Percentiles rank a stretch among this genome's conserved stretches.
Conservation (phyloP, 2,329 filamentous ascomycete species). For the Sarocladium kiliense region DNA sequence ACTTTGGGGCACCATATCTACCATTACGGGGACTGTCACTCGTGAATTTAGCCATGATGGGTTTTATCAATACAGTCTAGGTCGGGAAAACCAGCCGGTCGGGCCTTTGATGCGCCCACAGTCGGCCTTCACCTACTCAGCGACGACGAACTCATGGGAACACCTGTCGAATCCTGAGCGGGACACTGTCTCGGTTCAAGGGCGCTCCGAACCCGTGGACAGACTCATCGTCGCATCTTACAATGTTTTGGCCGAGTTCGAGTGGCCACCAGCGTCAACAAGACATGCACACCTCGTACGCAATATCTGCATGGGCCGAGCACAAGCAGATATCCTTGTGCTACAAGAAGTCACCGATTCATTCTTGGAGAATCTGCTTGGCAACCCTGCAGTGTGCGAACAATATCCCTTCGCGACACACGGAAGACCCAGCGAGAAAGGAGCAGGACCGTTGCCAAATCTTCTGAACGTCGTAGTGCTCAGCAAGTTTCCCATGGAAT, state of each 20-base stretch:
- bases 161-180: background rate
- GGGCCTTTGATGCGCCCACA: background rate
- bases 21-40: conserved; percentile 14
- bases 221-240: conserved; percentile 42
- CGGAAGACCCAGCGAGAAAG: conserved; percentile 46
- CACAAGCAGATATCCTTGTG: conserved; percentile 41
- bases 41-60: conserved; percentile 4
- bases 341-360: conserved; percentile 62
- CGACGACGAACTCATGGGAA: background rate
- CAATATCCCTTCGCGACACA: conserved; percentile 53
- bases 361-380: conserved; percentile 53
- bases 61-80: background rate
- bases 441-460: conserved; percentile 51
- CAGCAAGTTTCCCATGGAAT: conserved; percentile 49
- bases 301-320: conserved; percentile 37
- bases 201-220: conserved; percentile 2
- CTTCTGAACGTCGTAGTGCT: conserved; percentile 57
- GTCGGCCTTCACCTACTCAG: background rate
- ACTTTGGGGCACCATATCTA: conserved; percentile 47
- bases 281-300: conserved; percentile 38
- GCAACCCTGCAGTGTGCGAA: conserved; percentile 35
- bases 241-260: conserved; percentile 48
- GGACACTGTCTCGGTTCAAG: background rate
- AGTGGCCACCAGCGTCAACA: conserved; percentile 35
- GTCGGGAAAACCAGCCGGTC: no score